Evolutionary conservation across 768 basidiomycete genomes (phyloP).

Genomic region (Tephrocybe sp.): DNA sequence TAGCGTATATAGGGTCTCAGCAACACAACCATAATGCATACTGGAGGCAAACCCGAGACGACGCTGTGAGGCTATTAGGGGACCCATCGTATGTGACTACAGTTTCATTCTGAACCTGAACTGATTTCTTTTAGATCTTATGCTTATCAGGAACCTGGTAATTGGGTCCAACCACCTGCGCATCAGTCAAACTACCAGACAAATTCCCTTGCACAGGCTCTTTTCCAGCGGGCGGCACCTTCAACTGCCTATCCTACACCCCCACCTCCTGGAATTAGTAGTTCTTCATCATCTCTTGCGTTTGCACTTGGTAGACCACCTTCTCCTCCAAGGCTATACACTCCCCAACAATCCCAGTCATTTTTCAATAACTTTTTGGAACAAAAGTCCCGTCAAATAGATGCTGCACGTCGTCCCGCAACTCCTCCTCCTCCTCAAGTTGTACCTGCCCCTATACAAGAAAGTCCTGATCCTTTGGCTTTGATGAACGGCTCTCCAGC

Average conservation of each 20-base stretch:
- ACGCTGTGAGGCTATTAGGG: slow-evolving; percentile 58
- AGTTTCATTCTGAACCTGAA: slow-evolving; percentile 18
- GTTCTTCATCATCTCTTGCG: slow-evolving; percentile 75
- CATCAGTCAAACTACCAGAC: slow-evolving; percentile 52
- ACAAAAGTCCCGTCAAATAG: slow-evolving; percentile 47
- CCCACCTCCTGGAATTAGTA: slow-evolving; percentile 59
- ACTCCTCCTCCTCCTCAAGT: slow-evolving; percentile 18
- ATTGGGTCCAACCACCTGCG: slow-evolving; percentile 39
- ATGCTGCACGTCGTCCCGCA: slow-evolving; percentile 19
- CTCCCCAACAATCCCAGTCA: slow-evolving; percentile 53
- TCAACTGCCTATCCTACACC: slow-evolving; percentile 69
- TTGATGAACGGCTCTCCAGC: slow-evolving; percentile 25
- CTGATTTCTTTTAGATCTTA: slow-evolving; percentile 31
- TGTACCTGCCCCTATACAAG: slow-evolving; percentile 23
- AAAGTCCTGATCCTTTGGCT: slow-evolving; percentile 59
- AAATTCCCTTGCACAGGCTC: slow-evolving; percentile 56
- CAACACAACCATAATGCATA: slow-evolving; percentile 48
- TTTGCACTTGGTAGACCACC: slow-evolving; percentile 56
- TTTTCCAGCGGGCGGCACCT: slow-evolving; percentile 64
- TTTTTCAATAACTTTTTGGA: slow-evolving; percentile 71
- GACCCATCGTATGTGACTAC: slow-evolving; percentile 46
- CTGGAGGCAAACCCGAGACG: slow-evolving; percentile 63
- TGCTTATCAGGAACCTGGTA: slow-evolving; percentile 37
- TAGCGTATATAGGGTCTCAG: slow-evolving; percentile 52
- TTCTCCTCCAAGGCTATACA: slow-evolving; percentile 31